phyloP scores from a whole-genome alignment of 2,329 filamentous ascomycete species.

The Bipolaris zeicola region DNA sequence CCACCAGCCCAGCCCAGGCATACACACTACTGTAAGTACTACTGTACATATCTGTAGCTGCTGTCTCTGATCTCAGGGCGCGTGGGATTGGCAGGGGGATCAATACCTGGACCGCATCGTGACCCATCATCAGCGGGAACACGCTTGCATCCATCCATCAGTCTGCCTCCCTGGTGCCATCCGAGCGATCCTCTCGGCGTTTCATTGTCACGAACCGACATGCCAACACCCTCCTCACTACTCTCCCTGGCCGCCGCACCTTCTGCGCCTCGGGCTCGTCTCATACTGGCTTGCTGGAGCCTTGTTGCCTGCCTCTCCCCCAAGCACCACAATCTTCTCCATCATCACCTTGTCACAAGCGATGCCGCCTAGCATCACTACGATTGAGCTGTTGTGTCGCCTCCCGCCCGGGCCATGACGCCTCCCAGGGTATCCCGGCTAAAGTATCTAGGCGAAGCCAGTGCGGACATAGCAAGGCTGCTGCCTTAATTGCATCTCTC shows the following conservation, averaged over 20 bases:
- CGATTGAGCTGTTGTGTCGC: not conserved
- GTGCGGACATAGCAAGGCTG: slow-evolving; percentile 14
- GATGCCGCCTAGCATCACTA: not conserved
- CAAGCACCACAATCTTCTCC: too few species aligned
- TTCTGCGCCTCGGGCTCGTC: not conserved
- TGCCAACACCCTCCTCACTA: slow-evolving; percentile 28
- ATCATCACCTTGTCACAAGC: not conserved
- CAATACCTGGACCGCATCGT: slow-evolving; percentile 29
- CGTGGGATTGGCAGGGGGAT: slow-evolving; percentile 37
- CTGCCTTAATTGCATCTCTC: slow-evolving; percentile 4
- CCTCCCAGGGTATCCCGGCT: slow-evolving; percentile 23
- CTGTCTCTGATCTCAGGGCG: slow-evolving; percentile 35
- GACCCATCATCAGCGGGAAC: slow-evolving; percentile 34
- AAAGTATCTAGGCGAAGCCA: slow-evolving; percentile 21
- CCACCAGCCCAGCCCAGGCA: slow-evolving; percentile 16
- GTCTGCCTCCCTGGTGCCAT: slow-evolving; percentile 28
- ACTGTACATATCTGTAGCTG: not conserved
- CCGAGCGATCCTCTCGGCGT: slow-evolving; percentile 37
- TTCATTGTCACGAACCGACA: slow-evolving; percentile 29
- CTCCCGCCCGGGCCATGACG: not conserved
- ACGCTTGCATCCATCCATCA: slow-evolving; percentile 29
- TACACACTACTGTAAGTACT: too few species aligned
- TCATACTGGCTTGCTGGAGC: not conserved
- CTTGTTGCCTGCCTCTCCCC: not conserved
- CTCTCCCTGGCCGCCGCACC: slow-evolving; percentile 16